phyloP scores from a whole-genome alignment of 805 yeast genomes.

The Saturnispora ahearnii region DNA sequence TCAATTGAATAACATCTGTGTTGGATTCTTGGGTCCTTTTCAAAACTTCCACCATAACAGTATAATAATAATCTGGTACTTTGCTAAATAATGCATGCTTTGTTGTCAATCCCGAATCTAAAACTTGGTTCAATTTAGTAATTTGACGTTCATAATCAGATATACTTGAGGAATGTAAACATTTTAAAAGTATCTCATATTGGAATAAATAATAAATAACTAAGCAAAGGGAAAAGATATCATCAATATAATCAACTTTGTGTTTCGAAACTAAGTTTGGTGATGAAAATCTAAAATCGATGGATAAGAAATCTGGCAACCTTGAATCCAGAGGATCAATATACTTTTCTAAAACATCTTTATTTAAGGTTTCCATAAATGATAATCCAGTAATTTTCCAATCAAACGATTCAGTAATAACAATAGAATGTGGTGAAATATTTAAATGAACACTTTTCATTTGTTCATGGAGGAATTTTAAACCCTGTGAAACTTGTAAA shows the following conservation, averaged over 20 bases:
- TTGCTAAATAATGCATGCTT: slow-evolving; percentile 42
- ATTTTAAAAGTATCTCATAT: slow-evolving; percentile 34
- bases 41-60: slow-evolving; percentile 44
- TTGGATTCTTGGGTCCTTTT: slow-evolving; percentile 33
- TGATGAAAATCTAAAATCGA: slow-evolving; percentile 67
- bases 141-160: slow-evolving; percentile 52
- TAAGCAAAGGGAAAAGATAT: slow-evolving; percentile 77
- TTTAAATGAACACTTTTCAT: slow-evolving; percentile 72
- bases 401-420: slow-evolving; percentile 77
- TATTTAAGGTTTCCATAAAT: slow-evolving; percentile 38
- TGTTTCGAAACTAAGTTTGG: slow-evolving; percentile 74
- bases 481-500: slow-evolving; percentile 64
- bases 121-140: slow-evolving; percentile 22
- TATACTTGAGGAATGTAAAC: slow-evolving; percentile 31
- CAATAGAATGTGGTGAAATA: slow-evolving; percentile 66
- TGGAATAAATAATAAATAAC: slow-evolving; percentile 64
- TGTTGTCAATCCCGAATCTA: slow-evolving; percentile 30
- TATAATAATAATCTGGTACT: slow-evolving; percentile 49
- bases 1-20: slow-evolving; percentile 24
- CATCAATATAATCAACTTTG: slow-evolving; percentile 57
- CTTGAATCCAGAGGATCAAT: slow-evolving; percentile 68
- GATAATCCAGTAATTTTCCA: slow-evolving; percentile 86
- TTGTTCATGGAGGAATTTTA: slow-evolving; percentile 73
- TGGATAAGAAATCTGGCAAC: slow-evolving; percentile 61
- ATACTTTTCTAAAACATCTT: slow-evolving; percentile 47